Evolutionary conservation across 1,139 yeast species (phyloP).

Genomic region (Magnusiomyces sp.): DNA sequence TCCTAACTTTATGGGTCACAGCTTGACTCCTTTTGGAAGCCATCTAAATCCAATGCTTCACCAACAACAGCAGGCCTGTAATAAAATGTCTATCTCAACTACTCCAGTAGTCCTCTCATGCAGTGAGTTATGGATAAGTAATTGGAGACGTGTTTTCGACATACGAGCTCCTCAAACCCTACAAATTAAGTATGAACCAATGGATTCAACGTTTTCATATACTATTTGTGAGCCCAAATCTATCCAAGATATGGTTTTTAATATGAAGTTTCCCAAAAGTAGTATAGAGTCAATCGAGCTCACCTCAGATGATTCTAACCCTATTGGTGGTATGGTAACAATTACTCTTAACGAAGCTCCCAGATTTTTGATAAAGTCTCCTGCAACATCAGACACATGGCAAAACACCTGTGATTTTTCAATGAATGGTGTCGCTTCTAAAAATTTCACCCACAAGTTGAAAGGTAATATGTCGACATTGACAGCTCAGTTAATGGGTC

Average conservation of each 20-base stretch:
- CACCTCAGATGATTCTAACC: conserved; percentile 9
- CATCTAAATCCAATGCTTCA: background rate
- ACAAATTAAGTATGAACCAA: conserved; percentile 21
- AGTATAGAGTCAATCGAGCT: conserved; percentile 18
- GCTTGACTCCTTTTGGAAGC: background rate
- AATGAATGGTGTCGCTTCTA: conserved; percentile 24
- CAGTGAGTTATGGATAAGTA: conserved; percentile 25
- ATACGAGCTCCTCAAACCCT: conserved; percentile 20
- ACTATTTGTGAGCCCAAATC: conserved; percentile 18
- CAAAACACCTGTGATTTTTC: conserved; percentile 27
- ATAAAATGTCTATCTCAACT: background rate
- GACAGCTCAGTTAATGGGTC: conserved; percentile 16
- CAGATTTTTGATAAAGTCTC: conserved; percentile 20
- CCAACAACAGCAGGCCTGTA: background rate
- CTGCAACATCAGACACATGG: conserved; percentile 19
- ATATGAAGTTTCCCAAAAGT: too few relatives aligned
- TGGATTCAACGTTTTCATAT: conserved; percentile 22
- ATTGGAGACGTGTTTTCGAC: conserved; percentile 25
- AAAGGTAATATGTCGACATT: conserved; percentile 21
- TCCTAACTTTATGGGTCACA: background rate
- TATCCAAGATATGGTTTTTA: too few relatives aligned
- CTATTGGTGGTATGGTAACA: conserved; percentile 19
- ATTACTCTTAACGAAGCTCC: conserved; percentile 21
- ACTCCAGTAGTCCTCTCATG: conserved; percentile 20
- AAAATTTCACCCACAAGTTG: conserved; percentile 20